A percentile compares a stretch with the other conserved stretches of the same genome.
phyloP scores from a whole-genome alignment of 805 yeast species.

The Sugiyamaella floridensis region DNA sequence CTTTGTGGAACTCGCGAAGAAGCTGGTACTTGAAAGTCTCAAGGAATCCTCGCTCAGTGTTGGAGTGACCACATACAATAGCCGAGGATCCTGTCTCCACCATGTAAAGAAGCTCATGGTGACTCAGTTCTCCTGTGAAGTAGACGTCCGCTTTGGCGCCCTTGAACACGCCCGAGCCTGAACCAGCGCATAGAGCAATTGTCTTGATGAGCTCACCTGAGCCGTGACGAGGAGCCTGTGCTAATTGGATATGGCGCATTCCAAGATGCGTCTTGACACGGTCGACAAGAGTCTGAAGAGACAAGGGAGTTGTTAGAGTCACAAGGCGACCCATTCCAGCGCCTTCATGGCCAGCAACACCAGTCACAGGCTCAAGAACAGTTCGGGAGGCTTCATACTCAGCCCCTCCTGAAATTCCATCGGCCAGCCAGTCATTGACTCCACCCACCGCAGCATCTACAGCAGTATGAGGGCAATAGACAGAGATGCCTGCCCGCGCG shows the following conservation, averaged over 20 bases:
- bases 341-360: slow-evolving; percentile 34
- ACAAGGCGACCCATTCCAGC: slow-evolving; percentile 83
- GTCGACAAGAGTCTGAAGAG: slow-evolving; percentile 40
- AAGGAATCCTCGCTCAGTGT: slow-evolving; percentile 86
- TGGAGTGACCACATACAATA: slow-evolving; percentile 79
- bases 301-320: slow-evolving; percentile 37
- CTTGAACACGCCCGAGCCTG: slow-evolving; percentile 72
- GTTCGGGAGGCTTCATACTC: slow-evolving; percentile 22
- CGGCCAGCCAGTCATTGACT: slow-evolving; percentile 86
- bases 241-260: slow-evolving; percentile 57
- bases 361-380: slow-evolving; percentile 41
- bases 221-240: slow-evolving; percentile 32
- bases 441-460: slow-evolving; percentile 91
- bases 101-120: slow-evolving; percentile 75
- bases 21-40: slow-evolving; percentile 46
- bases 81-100: slow-evolving; percentile 68
- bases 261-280: slow-evolving; percentile 49
- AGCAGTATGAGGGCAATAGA: slow-evolving; percentile 94
- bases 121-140: slow-evolving; percentile 90
- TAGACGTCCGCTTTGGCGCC: slow-evolving; percentile 56
- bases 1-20: slow-evolving; percentile 33
- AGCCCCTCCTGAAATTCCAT: slow-evolving; percentile 41
- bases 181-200: slow-evolving; percentile 91
- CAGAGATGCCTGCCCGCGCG: slow-evolving; percentile 73
- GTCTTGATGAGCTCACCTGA: slow-evolving; percentile 29